Conservation (phyloP, 257 asterid species). For the Euphrasia confusa region DNA sequence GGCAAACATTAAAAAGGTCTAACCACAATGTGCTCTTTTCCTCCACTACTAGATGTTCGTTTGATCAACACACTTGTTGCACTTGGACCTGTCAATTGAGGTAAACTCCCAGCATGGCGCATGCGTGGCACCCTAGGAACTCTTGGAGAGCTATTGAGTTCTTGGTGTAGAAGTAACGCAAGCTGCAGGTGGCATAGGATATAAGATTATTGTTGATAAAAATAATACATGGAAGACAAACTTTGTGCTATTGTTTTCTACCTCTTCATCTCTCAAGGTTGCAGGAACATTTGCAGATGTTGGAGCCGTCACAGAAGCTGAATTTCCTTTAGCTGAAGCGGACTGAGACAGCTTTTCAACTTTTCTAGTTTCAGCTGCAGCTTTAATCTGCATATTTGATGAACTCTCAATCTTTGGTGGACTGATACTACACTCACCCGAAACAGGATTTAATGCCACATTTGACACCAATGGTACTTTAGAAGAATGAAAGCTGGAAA, state of each 20-base stretch:
- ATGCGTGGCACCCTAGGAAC: slow-evolving; percentile 95
- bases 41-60: slow-evolving; percentile 75
- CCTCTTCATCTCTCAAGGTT: slow-evolving; percentile 94
- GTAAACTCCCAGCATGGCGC: slow-evolving; percentile 93
- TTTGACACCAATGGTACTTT: slow-evolving; percentile 36
- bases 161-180: slow-evolving; percentile 94
- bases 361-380: slow-evolving; percentile 45
- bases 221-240: slow-evolving; percentile 8
- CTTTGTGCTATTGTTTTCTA: slow-evolving; percentile 24
- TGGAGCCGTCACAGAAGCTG: slow-evolving; percentile 46
- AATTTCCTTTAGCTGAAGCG: slow-evolving; percentile 54
- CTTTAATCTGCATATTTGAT: slow-evolving; percentile 44
- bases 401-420: slow-evolving; percentile 40
- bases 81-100: slow-evolving; percentile 67
- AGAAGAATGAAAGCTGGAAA: slow-evolving; percentile 35
- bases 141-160: slow-evolving; percentile 96
- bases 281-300: slow-evolving; percentile 58
- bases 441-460: slow-evolving; percentile 31
- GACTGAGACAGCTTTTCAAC: slow-evolving; percentile 59
- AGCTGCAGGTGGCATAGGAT: slow-evolving; percentile 45
- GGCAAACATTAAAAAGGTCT: slow-evolving; percentile 23
- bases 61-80: slow-evolving; percentile 69
- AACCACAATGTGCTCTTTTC: slow-evolving; percentile 72
- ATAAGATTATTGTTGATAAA: slow-evolving; percentile 19
- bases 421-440: slow-evolving; percentile 49